Conservation (phyloP, 148 eudicot species). For the Fallopia convolvulus region DNA sequence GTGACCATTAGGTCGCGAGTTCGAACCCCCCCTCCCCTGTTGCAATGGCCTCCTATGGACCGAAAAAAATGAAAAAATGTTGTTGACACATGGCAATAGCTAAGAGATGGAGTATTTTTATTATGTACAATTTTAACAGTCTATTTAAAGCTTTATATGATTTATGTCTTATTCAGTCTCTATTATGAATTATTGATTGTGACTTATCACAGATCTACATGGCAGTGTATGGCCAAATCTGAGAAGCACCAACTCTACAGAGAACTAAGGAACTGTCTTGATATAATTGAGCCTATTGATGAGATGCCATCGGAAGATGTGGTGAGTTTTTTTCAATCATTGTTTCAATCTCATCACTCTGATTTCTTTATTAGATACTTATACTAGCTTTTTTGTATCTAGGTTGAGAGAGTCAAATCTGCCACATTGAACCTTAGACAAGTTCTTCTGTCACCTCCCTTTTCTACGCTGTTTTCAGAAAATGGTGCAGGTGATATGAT, state of each 20-base stretch:
- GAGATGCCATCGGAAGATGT: constrained; percentile 54
- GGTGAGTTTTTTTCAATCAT: constrained; percentile 34
- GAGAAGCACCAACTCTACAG: constrained; percentile 64
- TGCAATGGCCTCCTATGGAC: too few species aligned
- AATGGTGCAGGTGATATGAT: constrained; percentile 78
- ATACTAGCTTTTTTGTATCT: constrained; percentile 32
- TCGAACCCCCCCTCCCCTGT: too few species aligned
- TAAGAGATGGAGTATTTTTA: neutral
- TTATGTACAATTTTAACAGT: neutral
- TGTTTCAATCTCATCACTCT: neutral
- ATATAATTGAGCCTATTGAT: constrained; percentile 59
- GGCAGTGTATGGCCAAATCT: constrained; percentile 43
- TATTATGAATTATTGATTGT: constrained; percentile 18
- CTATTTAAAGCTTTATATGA: neutral
- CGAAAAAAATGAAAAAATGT: too few species aligned
- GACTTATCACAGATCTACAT: constrained; percentile 54
- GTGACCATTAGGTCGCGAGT: too few species aligned
- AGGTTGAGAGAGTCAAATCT: constrained; percentile 81
- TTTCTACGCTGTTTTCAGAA: constrained; percentile 70
- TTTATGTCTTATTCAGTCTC: neutral
- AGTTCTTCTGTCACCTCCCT: constrained; percentile 74
- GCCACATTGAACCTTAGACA: constrained; percentile 66
- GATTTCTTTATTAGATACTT: constrained; percentile 12
- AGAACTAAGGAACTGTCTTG: constrained; percentile 70
- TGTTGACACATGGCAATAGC: neutral